phyloP scores from a whole-genome alignment of 805 yeast species.

The Zygosaccharomyces lentus region DNA sequence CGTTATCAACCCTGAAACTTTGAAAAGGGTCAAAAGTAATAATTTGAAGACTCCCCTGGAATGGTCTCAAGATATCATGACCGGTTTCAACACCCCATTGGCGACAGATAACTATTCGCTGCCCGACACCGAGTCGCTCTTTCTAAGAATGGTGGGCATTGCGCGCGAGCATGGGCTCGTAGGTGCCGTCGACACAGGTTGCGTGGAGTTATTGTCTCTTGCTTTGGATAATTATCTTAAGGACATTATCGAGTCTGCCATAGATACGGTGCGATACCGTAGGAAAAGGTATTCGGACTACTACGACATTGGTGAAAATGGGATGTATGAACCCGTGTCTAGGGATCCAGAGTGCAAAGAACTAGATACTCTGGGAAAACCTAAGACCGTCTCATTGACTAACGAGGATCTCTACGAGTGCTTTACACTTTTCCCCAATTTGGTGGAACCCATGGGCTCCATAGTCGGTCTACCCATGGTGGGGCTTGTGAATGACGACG shows the following conservation, averaged over 20 bases:
- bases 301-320: slow-evolving; percentile 33
- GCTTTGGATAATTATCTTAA: slow-evolving; percentile 82
- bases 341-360: slow-evolving; percentile 7
- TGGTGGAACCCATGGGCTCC: slow-evolving; percentile 66
- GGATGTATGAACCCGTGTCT: slow-evolving; percentile 29
- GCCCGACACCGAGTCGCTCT: slow-evolving; percentile 71
- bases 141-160: slow-evolving; percentile 68
- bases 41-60: slow-evolving; percentile 47
- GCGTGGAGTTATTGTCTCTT: slow-evolving; percentile 69
- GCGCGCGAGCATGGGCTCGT: slow-evolving; percentile 87
- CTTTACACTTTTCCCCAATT: slow-evolving; percentile 57
- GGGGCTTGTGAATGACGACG: slow-evolving; percentile 56
- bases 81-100: slow-evolving; percentile 77
- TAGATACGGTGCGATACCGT: slow-evolving; percentile 66
- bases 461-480: slow-evolving; percentile 45
- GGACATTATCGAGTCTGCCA: slow-evolving; percentile 64
- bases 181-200: slow-evolving; percentile 72
- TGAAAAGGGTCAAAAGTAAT: slow-evolving; percentile 31
- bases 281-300: slow-evolving; percentile 42
- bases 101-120: slow-evolving; percentile 73
- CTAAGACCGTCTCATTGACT: slow-evolving; percentile 39
- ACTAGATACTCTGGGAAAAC: slow-evolving; percentile 9
- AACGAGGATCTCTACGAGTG: slow-evolving; percentile 67
- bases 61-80: slow-evolving; percentile 91
- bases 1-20: slow-evolving; percentile 36